Base-by-base conservation (phyloP, 129 eudicot genomes). In the Mikania micrantha region DNA sequence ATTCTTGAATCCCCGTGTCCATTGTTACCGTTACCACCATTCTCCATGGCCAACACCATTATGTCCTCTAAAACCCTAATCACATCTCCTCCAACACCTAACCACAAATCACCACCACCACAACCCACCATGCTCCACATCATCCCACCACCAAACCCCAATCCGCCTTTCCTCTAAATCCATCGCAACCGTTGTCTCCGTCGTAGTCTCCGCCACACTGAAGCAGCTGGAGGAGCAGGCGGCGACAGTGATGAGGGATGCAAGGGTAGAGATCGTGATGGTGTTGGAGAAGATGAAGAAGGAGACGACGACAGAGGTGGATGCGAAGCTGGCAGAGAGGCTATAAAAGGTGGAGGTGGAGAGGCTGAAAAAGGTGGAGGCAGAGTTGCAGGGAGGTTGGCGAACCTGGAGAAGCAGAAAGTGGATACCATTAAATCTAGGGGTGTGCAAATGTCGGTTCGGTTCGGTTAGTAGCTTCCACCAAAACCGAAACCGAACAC, bases 201-300 rank as follows among this genome's bases (percentile, higher is more conserved):
- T 75, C 64, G 9, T 76, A 70, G 12, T 87, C 49, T 79, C 82
- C 79, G 72, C 88, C 74, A 52, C 88, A n/a, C 87, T 91, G 60
- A 93, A 93, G 79, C 81, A 82, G 70, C 64, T 93, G 36, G 98
- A 93, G 50, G 98, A 88, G 2, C 95, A 93, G 79, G 96, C 90
- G 32, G 83, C 85, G 29, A 96, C 98, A 12, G 68, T 88, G n/a
- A 86, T 93, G 90, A 67, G 82, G 66, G 98, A 96, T 0, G 96
- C 98, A 3, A 70, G 95, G 79, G 98, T 95, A 21, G 98, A 93
- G 83, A 86, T 93, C 4, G 34, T 96, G 45, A 89, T 90, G 36
- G 92, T 96, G 41, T 68, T 93, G 69, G 88, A 84, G 60, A 74
- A 86, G 86, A 88, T 88, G 96, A 88, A 86, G 87, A 86, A 84